phyloP scores from a whole-genome alignment of 225 moss, liverwort and hornwort genomes.

The Anthoceros angustus region DNA sequence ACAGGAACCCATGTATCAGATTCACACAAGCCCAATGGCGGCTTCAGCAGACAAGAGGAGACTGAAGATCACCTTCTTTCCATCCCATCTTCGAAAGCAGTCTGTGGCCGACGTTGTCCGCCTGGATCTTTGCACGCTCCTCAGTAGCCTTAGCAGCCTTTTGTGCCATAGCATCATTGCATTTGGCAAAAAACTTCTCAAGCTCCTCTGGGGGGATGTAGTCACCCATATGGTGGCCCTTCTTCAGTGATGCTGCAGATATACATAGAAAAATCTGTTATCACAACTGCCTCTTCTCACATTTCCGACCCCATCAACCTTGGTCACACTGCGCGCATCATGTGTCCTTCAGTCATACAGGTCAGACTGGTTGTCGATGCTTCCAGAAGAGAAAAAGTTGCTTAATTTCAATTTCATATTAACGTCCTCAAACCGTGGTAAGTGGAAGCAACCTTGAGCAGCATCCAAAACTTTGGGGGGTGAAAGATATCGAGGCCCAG shows the following conservation, averaged over 20 bases:
- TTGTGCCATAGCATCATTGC: slow-evolving; percentile 89
- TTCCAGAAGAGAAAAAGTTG: too few relatives aligned
- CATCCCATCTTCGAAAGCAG: slow-evolving; percentile 98
- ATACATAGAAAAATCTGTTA: neutral
- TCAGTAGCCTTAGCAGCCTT: slow-evolving; percentile 96
- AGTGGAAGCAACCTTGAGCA: slow-evolving; percentile 52
- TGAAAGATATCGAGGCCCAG: slow-evolving; percentile 36
- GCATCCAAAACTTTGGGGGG: slow-evolving; percentile 55
- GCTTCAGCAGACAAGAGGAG: neutral
- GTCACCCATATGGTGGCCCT: slow-evolving; percentile 99
- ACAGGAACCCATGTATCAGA: neutral
- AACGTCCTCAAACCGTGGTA: neutral
- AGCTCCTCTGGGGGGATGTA: slow-evolving; percentile 97
- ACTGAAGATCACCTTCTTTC: slow-evolving; percentile 72
- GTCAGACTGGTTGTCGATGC: too few relatives aligned
- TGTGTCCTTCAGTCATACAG: neutral
- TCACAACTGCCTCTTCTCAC: too few relatives aligned
- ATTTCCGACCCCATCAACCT: neutral
- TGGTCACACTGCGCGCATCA: neutral
- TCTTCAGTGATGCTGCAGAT: slow-evolving; percentile 41
- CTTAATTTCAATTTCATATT: too few relatives aligned
- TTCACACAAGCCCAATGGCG: neutral
- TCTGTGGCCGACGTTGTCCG: slow-evolving; percentile 97
- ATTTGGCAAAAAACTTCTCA: slow-evolving; percentile 93
- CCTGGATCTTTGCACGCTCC: slow-evolving; percentile 92